Evolutionary conservation across 306 rosid species (phyloP).

Genomic region (Cicer arietinum): DNA sequence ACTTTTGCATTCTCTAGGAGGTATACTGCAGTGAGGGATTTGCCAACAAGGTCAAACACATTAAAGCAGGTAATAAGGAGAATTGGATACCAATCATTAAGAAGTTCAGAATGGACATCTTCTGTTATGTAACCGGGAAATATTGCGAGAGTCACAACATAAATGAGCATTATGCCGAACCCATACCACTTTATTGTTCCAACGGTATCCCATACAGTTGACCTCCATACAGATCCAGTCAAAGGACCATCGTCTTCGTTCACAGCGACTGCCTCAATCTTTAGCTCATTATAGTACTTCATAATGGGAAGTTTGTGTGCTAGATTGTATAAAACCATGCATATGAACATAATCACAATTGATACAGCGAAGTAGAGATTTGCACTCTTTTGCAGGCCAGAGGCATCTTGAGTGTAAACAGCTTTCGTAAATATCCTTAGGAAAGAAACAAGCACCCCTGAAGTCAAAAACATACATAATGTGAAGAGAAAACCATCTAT

Average conservation of each 20-base stretch:
- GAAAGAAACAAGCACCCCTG: conserved; percentile 81
- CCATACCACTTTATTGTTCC: conserved; percentile 75
- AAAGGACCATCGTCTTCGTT: conserved; percentile 64
- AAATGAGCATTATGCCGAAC: conserved; percentile 65
- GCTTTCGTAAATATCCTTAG: conserved; percentile 85
- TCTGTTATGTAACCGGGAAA: conserved; percentile 94
- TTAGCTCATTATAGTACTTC: conserved; percentile 72
- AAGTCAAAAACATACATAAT: conserved; percentile 24
- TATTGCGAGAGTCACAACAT: conserved; percentile 79
- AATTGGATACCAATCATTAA: conserved; percentile 86
- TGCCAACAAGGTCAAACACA: conserved; percentile 89
- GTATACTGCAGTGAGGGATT: conserved; percentile 70
- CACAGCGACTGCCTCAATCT: conserved; percentile 58
- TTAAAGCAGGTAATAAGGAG: conserved; percentile 73
- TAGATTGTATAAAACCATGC: conserved; percentile 68
- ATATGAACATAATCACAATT: conserved; percentile 67
- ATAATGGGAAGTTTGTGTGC: conserved; percentile 79
- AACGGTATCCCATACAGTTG: conserved; percentile 27
- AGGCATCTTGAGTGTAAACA: conserved; percentile 71
- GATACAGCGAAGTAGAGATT: conserved; percentile 80
- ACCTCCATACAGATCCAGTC: conserved; percentile 59
- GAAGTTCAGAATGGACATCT: conserved; percentile 81
- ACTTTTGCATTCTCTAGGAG: conserved; percentile 65
- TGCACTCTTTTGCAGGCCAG: conserved; percentile 77
- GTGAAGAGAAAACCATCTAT: neutral